Conservation (phyloP, 352 stramenopile genomes). For the Thalassiosira tumida region DNA sequence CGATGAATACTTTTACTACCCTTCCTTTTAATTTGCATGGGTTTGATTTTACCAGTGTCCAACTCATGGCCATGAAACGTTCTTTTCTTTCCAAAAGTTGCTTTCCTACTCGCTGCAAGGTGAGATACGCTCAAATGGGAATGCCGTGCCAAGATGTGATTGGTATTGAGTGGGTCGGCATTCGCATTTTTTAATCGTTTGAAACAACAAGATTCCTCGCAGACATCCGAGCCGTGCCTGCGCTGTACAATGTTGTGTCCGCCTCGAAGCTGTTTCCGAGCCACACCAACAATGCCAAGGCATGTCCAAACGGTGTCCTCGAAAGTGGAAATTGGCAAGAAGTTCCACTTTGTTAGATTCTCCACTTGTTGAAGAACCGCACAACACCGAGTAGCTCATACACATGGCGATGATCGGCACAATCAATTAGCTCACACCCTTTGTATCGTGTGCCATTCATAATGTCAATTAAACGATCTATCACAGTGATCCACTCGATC, state of each 20-base stretch:
- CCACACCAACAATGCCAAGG: not conserved
- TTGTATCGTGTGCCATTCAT: not conserved
- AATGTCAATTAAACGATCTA: not conserved
- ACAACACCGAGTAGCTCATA: not conserved
- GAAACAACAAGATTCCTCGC: not conserved
- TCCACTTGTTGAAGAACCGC: not conserved
- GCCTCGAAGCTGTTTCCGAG: not conserved
- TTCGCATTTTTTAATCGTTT: not conserved
- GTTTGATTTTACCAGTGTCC: too few relatives aligned
- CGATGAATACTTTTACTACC: too few relatives aligned
- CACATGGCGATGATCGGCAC: not conserved
- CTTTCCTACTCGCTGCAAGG: not conserved
- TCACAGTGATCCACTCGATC: not conserved
- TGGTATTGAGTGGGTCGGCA: not conserved
- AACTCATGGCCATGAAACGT: too few relatives aligned
- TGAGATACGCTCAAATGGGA: not conserved
- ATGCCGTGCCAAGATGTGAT: not conserved
- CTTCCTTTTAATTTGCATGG: too few relatives aligned
- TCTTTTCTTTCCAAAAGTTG: not conserved
- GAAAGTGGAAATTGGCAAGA: not conserved
- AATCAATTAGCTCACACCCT: slow-evolving; percentile 9
- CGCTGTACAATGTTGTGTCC: slow-evolving; percentile 5
- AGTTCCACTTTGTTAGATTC: not conserved
- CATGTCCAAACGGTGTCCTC: not conserved
- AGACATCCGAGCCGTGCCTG: not conserved